These are phyloP conservation scores for Coemansia sp. DNA, from an alignment of 192 early-diverging fungal genomes.

Conservation along the genomic window DNA sequence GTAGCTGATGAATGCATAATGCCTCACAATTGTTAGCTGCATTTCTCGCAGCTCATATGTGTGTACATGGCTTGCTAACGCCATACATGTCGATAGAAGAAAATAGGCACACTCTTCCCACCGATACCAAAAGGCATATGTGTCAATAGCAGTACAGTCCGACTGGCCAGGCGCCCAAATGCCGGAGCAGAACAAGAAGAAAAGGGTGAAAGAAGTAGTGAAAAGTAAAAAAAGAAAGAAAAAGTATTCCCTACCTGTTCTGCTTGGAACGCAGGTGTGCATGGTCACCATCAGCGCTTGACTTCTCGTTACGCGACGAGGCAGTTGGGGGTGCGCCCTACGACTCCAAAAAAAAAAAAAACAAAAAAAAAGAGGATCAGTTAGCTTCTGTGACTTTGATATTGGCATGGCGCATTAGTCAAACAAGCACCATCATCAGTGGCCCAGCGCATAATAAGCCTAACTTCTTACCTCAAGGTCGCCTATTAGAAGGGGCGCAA, in stretches of 20 bases:
- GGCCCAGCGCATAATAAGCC: background rate
- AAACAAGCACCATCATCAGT: background rate
- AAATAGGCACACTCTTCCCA: background rate
- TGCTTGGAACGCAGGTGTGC: conserved; percentile 37
- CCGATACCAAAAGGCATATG: background rate
- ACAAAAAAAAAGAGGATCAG: background rate
- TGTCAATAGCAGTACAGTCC: background rate
- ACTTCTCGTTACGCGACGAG: conserved; percentile 5
- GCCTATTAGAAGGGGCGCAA: conserved; percentile 76
- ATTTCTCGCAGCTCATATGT: background rate
- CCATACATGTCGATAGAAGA: background rate
- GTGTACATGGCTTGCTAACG: background rate
- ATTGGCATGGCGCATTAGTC: background rate
- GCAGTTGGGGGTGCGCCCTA: conserved; percentile 35
- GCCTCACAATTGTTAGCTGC: background rate
- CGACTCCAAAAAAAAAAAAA: background rate
- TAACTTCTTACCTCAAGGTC: conserved; percentile 56
- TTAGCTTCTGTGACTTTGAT: background rate
- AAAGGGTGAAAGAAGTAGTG: background rate
- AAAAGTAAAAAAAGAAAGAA: background rate
- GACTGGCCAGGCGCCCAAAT: background rate
- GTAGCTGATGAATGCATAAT: too few species aligned
- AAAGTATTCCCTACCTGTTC: conserved; percentile 34
- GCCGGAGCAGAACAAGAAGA: background rate
- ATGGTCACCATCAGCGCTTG: conserved; percentile 10